phyloP scores from a whole-genome alignment of 2,329 filamentous ascomycete species.

The Hypoxylon sp. region DNA sequence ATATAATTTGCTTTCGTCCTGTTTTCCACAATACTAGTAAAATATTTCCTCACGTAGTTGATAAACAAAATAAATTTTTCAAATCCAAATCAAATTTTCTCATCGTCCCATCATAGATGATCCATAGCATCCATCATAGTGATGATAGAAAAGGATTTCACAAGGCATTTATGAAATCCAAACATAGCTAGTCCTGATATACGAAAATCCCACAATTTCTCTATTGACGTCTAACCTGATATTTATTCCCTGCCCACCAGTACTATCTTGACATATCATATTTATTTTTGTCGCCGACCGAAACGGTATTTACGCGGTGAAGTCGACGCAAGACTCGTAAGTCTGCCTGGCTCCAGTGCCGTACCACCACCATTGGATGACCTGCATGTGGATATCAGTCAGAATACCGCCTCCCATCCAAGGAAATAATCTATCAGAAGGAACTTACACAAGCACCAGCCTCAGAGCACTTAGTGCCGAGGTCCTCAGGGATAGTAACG shows the following conservation, averaged over 20 bases:
- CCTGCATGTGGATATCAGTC: conserved; percentile 37
- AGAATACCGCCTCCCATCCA: neutral
- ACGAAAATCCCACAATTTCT: conserved; percentile 9
- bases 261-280: neutral
- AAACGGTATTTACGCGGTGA: conserved; percentile 43
- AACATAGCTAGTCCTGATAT: conserved; percentile 1
- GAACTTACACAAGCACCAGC: conserved; percentile 53
- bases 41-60: conserved; percentile 46
- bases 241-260: conserved; percentile 1
- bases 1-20: conserved; percentile 51
- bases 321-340: conserved; percentile 53
- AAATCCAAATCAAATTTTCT: conserved; percentile 5
- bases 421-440: neutral
- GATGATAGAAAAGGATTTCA: neutral
- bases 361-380: conserved; percentile 55
- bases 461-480: conserved; percentile 48
- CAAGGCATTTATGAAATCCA: neutral
- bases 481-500: conserved; percentile 50
- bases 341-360: conserved; percentile 52
- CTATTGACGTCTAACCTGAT: conserved; percentile 24
- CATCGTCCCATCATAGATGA: neutral
- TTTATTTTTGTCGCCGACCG: neutral
- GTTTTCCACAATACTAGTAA: conserved; percentile 42
- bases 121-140: neutral
- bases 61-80: conserved; percentile 38